Base-by-base conservation (phyloP, 257 asterid species). In the Asclepias syriaca region DNA sequence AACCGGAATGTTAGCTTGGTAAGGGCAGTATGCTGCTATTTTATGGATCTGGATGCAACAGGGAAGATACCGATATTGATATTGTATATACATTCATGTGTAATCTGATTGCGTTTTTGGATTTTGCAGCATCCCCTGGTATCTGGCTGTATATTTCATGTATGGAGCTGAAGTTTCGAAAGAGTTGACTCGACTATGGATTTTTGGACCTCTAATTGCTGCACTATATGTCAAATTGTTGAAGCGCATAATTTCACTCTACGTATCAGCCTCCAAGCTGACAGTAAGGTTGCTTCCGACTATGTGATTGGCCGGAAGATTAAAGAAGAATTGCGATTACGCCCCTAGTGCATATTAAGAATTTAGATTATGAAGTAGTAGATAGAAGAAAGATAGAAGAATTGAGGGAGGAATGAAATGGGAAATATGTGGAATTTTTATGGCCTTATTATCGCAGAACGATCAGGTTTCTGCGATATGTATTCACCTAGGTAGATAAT, bases 131-230 rank as follows among this genome's bases (percentile, higher is more conserved):
- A 50, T 80, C 13, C 91, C 96, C 6, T 55, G 83, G 74, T 93
- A 84, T 78, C 84, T 86, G 27, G 88, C 79, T 0, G 87, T 93
- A 59, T 85, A 80, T 80, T 19, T 88, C 13, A 72, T 74, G 13
- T 88, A 84, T 77, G 98, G 97, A 64, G 75, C 81, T 0, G 84
- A 84, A 75, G 96, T 89, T 65, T 84, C 93, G 0, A 89, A 85
- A 72, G 97, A 93, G 77, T 79, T 90, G 77, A 77, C 81, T 27
- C 98, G 96, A 55, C 72, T 93, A 22, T 93, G 98, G 98, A 74
- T 88, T 78, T 59, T 87, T 60, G 98, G 98, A 48, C 98, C 98
- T 22, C 72, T 93, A 49, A n/a, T 85, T 50, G 79, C 80, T 18
- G 84, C 90, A 59, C 80, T 88, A 72, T 83, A 91, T 58, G 21